These are phyloP conservation scores for Penicillium antarcticum DNA, from an alignment of 495 filamentous ascomycete species.

Conservation along the genomic window DNA sequence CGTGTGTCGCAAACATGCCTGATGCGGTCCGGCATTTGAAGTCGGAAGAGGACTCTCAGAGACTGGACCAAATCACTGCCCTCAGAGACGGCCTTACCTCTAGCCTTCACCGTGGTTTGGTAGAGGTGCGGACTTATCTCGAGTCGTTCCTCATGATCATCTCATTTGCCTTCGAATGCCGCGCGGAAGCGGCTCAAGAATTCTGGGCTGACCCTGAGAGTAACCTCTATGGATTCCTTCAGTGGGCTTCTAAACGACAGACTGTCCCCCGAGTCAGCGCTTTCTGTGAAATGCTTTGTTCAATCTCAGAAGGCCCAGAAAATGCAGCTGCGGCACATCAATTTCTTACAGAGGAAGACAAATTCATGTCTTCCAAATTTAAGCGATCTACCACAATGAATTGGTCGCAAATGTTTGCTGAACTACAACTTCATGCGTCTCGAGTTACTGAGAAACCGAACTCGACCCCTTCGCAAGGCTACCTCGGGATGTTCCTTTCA, in stretches of 20 bases:
- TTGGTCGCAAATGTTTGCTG: constrained; percentile 89
- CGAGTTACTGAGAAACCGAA: constrained; percentile 63
- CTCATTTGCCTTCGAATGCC: constrained; percentile 82
- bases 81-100: constrained; percentile 47
- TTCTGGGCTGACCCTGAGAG: constrained; percentile 90
- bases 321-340: constrained; percentile 78
- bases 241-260: constrained; percentile 89
- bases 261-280: constrained; percentile 91
- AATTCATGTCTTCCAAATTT: constrained; percentile 68
- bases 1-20: constrained; percentile 91
- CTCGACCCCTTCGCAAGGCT: constrained; percentile 47
- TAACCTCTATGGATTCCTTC: constrained; percentile 87
- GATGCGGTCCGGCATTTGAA: constrained; percentile 84
- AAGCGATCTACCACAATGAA: constrained; percentile 76
- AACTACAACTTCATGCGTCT: constrained; percentile 71
- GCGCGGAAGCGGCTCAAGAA: constrained; percentile 73
- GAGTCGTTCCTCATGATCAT: constrained; percentile 92
- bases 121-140: constrained; percentile 66
- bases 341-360: constrained; percentile 85
- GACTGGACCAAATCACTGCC: constrained; percentile 61
- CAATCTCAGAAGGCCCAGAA: constrained; percentile 74
- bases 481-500: constrained; percentile 53
- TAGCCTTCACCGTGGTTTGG: constrained; percentile 41
- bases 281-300: constrained; percentile 91
- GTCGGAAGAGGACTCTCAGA: constrained; percentile 83